Evolutionary conservation across 2,329 filamentous ascomycete genomes (phyloP).

Genomic region (Emergomyces africanus): DNA sequence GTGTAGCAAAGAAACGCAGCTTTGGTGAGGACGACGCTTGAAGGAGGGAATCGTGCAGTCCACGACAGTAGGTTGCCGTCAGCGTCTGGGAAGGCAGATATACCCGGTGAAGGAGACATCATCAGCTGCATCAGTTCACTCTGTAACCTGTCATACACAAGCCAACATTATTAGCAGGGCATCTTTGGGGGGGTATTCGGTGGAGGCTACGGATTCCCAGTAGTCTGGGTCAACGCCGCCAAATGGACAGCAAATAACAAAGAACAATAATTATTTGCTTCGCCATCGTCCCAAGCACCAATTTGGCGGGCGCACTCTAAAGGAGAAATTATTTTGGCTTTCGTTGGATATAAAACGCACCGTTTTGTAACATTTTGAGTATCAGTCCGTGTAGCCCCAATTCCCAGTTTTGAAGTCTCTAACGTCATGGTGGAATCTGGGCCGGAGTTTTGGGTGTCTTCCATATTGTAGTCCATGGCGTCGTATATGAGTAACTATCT

Average conservation of each 20-base stretch:
- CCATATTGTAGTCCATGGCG: constrained; percentile 42
- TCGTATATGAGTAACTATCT: neutral
- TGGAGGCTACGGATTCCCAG: neutral
- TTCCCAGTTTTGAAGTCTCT: constrained; percentile 48
- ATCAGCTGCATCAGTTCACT: constrained; percentile 98
- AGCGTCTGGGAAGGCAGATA: constrained; percentile 85
- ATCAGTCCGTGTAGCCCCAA: constrained; percentile 46
- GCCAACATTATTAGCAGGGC: neutral
- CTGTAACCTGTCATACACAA: constrained; percentile 56
- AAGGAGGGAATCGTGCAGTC: constrained; percentile 33
- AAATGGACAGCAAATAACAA: neutral
- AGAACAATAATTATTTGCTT: neutral
- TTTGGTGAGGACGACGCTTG: constrained; percentile 77
- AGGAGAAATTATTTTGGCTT: neutral
- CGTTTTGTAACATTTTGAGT: constrained; percentile 66
- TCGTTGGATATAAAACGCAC: constrained; percentile 31
- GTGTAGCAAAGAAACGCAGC: constrained; percentile 95
- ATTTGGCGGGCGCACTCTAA: neutral
- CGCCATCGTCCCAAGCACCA: neutral
- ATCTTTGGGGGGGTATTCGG: neutral
- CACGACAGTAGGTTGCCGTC: constrained; percentile 84
- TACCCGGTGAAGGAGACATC: constrained; percentile 83
- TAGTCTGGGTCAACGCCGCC: neutral
- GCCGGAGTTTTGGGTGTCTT: constrained; percentile 55
- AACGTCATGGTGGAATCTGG: constrained; percentile 41